Base-by-base conservation (phyloP, 2,329 filamentous ascomycete species). In the Paracorniculantispora psalliotae region DNA sequence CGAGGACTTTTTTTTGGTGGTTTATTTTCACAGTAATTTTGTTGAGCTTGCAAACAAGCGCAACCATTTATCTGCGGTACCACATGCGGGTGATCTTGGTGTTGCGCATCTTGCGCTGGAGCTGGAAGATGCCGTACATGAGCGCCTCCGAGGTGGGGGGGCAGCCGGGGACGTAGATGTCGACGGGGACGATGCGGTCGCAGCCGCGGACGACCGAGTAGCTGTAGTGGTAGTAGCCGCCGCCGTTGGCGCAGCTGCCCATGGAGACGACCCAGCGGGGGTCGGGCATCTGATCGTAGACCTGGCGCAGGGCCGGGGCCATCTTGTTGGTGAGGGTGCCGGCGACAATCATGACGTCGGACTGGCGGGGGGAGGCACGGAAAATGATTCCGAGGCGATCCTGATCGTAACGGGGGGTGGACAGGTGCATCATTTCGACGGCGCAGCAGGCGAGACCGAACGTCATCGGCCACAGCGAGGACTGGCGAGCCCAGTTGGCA, bases 321-420 rank as follows among this genome's bases (percentile, higher is more conserved):
- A 96, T 96, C 81, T 96, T 96, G 81, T 96, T 96, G 67, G 91
- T 96, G 62, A 96, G 83, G 30, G 92, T 96, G 61, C 92, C 92
- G 26, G 92, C 91, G 23, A 96, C 91, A 68, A 96, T 94, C 91
- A 96, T 94, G 65, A 96, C 88, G 74, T 96, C 91, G 61, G 90
- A 90, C 75, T 96, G 91, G 64, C 91, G 87, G 1, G 91, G 91
- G 15, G 90, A 93, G 60, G 90, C 91, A 66, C 91, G 87, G 83
- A 94, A 96, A 72, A 96, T 94, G 72, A 96, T 94, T 64, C 91
- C 91, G 61, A 93, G 80, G 37, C 91, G 85, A 76, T 96, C 91
- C 72, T 94, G 90, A 69, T 96, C 91, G 83, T 96, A 94, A 37
- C 91, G 88, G 15, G 91, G 91, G 62, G 90, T 91, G 35, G 90